phyloP scores from a whole-genome alignment of 1,139 yeast genomes.

The Pneumocystis carinii region DNA sequence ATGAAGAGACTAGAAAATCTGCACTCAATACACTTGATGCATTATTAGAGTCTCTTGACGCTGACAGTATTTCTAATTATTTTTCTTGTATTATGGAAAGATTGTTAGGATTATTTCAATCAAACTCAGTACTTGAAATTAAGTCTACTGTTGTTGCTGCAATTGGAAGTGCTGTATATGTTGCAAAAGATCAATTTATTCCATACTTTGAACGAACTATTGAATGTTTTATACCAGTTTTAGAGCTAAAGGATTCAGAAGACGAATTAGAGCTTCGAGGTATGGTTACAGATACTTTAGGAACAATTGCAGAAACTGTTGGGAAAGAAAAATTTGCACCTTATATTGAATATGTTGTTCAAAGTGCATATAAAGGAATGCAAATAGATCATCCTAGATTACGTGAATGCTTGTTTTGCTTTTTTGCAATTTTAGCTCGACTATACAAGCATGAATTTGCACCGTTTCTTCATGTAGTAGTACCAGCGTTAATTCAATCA shows the following conservation, averaged over 20 bases:
- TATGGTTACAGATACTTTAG: conserved; percentile 78
- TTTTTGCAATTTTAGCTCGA: conserved; percentile 85
- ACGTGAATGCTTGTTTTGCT: conserved; percentile 91
- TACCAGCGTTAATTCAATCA: conserved; percentile 74
- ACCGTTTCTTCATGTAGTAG: conserved; percentile 64
- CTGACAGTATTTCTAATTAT: conserved; percentile 64
- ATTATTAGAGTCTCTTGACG: conserved; percentile 76
- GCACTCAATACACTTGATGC: conserved; percentile 90
- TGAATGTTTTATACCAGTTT: conserved; percentile 65
- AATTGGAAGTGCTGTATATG: conserved; percentile 91
- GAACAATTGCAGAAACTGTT: conserved; percentile 93
- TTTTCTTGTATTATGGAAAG: conserved; percentile 83
- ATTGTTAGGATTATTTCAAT: conserved; percentile 62
- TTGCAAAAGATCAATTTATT: conserved; percentile 73
- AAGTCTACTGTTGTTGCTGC: conserved; percentile 36
- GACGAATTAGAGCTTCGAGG: conserved; percentile 36
- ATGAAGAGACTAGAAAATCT: conserved; percentile 71
- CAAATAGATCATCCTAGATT: conserved; percentile 67
- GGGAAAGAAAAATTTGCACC: conserved; percentile 78
- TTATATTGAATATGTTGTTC: conserved; percentile 76
- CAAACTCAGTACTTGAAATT: conserved; percentile 2
- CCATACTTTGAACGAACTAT: conserved; percentile 79
- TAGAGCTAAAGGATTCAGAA: conserved; percentile 25
- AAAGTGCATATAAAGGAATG: conserved; percentile 72
- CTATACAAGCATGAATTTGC: conserved; percentile 85